phyloP scores from a whole-genome alignment of 805 yeast genomes.

The Grigorovia jiainica region DNA sequence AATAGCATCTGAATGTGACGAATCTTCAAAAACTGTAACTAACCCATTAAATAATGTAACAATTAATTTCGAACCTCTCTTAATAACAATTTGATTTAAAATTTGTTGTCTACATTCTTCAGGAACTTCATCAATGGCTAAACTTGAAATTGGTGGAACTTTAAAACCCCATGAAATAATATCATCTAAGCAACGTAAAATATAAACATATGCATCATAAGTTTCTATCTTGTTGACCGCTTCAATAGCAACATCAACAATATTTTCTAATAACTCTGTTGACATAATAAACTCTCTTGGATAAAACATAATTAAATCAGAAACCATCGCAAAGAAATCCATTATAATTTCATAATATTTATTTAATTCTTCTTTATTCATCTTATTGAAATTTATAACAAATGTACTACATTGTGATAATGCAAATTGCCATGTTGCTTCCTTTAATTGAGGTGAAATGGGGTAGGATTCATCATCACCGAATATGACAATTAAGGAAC shows the following conservation, averaged over 20 bases:
- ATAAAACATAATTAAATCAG: conserved; percentile 67
- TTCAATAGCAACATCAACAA: conserved; percentile 47
- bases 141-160: conserved; percentile 67
- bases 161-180: conserved; percentile 76
- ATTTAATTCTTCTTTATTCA: conserved; percentile 14
- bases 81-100: conserved; percentile 35
- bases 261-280: conserved; percentile 38
- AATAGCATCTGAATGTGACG: conserved; percentile 62
- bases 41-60: conserved; percentile 53
- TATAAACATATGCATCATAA: conserved; percentile 58
- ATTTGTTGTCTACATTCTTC: conserved; percentile 44
- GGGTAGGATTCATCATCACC: conserved; percentile 40
- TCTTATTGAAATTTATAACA: conserved; percentile 33
- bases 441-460: conserved; percentile 34
- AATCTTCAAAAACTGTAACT: conserved; percentile 60
- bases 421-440: conserved; percentile 67
- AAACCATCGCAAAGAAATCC: conserved; percentile 75
- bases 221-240: conserved; percentile 49
- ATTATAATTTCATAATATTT: conserved; percentile 54
- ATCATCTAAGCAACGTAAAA: conserved; percentile 73
- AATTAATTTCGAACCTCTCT: conserved; percentile 48
- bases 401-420: conserved; percentile 55
- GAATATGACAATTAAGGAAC: conserved; percentile 66
- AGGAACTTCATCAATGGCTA: conserved; percentile 42
- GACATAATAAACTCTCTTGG: conserved; percentile 30